Conservation (phyloP, 2,329 filamentous ascomycete species). For the Penicillium sp. region DNA sequence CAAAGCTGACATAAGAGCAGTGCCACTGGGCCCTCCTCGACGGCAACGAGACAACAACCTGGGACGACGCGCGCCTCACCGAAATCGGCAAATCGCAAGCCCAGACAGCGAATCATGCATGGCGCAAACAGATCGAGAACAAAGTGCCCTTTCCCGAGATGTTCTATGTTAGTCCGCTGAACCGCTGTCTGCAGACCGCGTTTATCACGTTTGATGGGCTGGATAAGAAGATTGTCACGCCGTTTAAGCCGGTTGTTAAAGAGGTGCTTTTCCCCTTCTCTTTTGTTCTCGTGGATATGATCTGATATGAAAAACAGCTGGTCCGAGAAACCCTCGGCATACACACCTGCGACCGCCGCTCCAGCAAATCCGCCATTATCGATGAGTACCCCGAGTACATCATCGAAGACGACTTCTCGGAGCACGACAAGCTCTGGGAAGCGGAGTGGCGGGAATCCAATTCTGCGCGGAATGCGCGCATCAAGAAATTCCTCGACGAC, state of each 20-base stretch:
- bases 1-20: slow-evolving; percentile 22
- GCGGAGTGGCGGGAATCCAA: slow-evolving; percentile 47
- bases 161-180: slow-evolving; percentile 57
- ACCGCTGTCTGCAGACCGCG: slow-evolving; percentile 56
- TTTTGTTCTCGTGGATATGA: background rate
- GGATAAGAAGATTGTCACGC: slow-evolving; percentile 40
- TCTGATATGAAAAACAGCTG: slow-evolving; percentile 26
- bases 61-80: slow-evolving; percentile 59
- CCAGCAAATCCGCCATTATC: slow-evolving; percentile 46
- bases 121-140: slow-evolving; percentile 44
- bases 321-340: slow-evolving; percentile 58
- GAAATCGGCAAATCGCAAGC: slow-evolving; percentile 52
- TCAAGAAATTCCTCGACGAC: slow-evolving; percentile 48
- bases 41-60: slow-evolving; percentile 52
- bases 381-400: slow-evolving; percentile 47
- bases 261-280: slow-evolving; percentile 34
- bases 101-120: slow-evolving; percentile 40
- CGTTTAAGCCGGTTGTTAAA: slow-evolving; percentile 55
- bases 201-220: slow-evolving; percentile 51
- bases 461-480: slow-evolving; percentile 45
- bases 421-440: slow-evolving; percentile 53
- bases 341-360: slow-evolving; percentile 60
- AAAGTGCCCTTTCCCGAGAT: slow-evolving; percentile 51
- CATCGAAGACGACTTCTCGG: slow-evolving; percentile 52
- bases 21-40: slow-evolving; percentile 58